These are phyloP conservation scores for Nidularia sp. DNA, from an alignment of 768 basidiomycete genomes.

Conservation along the genomic window DNA sequence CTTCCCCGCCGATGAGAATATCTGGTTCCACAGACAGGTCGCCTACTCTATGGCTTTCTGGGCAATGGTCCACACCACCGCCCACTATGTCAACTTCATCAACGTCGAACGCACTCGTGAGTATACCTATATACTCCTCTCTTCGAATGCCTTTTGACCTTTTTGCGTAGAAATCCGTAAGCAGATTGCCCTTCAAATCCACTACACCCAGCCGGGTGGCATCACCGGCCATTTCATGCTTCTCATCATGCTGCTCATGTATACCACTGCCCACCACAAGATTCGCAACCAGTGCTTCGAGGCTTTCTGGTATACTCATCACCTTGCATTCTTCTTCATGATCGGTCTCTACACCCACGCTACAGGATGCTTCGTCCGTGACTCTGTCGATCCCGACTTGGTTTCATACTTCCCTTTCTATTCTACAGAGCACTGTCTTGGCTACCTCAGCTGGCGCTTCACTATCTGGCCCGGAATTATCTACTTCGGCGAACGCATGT, in stretches of 20 bases:
- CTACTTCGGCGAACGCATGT: slow-evolving; percentile 86
- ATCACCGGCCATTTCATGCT: slow-evolving; percentile 96
- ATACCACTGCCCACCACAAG: slow-evolving; percentile 85
- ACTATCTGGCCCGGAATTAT: slow-evolving; percentile 89
- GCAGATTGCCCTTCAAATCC: slow-evolving; percentile 74
- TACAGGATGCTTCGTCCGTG: slow-evolving; percentile 93
- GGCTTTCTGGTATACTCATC: slow-evolving; percentile 96
- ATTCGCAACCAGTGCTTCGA: slow-evolving; percentile 90
- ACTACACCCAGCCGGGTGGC: slow-evolving; percentile 87
- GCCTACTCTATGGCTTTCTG: slow-evolving; percentile 94
- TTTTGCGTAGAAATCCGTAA: slow-evolving; percentile 66
- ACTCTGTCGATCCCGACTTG: slow-evolving; percentile 70
- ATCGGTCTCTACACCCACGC: slow-evolving; percentile 87
- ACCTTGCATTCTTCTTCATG: slow-evolving; percentile 93
- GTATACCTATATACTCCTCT: slow-evolving; percentile 18
- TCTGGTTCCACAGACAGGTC: slow-evolving; percentile 94
- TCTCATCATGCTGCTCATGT: slow-evolving; percentile 89
- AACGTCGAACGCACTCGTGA: slow-evolving; percentile 85
- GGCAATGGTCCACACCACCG: slow-evolving; percentile 89
- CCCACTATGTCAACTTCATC: slow-evolving; percentile 92
- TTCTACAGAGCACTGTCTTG: slow-evolving; percentile 80
- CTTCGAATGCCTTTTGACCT: background rate
- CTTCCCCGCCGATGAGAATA: slow-evolving; percentile 91
- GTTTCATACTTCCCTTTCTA: slow-evolving; percentile 81
- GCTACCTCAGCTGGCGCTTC: slow-evolving; percentile 89